Percentiles rank a stretch among this genome's conserved stretches.
phyloP scores from a whole-genome alignment of 805 yeast genomes.

The Candida sphagnicola region DNA sequence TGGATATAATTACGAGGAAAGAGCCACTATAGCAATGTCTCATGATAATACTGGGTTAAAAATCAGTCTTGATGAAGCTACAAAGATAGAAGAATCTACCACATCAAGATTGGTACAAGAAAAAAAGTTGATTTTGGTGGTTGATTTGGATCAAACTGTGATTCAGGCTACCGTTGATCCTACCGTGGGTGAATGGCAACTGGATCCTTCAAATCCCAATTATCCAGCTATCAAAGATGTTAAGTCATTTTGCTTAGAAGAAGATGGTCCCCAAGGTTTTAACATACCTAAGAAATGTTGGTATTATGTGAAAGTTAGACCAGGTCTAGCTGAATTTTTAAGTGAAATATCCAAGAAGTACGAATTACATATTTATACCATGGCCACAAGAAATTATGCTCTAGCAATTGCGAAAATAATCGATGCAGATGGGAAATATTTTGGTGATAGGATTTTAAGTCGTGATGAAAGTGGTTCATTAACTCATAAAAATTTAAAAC shows the following conservation, averaged over 20 bases:
- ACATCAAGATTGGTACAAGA: conserved; percentile 57
- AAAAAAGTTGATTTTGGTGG: conserved; percentile 79
- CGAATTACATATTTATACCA: conserved; percentile 93
- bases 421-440: conserved; percentile 82
- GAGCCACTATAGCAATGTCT: conserved; percentile 85
- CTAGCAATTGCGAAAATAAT: conserved; percentile 82
- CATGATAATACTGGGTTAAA: conserved; percentile 84
- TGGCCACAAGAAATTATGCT: conserved; percentile 97
- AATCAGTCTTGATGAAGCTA: conserved; percentile 84
- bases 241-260: conserved; percentile 69
- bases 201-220: conserved; percentile 80
- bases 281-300: conserved; percentile 54
- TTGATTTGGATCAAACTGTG: conserved; percentile 95
- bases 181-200: conserved; percentile 94
- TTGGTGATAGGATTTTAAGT: conserved; percentile 87
- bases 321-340: conserved; percentile 77
- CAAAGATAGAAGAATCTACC: conserved; percentile 67
- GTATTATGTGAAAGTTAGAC: conserved; percentile 91
- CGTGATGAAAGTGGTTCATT: conserved; percentile 93
- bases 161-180: conserved; percentile 98
- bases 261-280: conserved; percentile 65
- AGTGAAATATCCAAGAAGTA: conserved; percentile 58
- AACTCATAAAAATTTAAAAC: conserved; percentile 80
- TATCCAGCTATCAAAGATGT: conserved; percentile 84
- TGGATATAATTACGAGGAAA: conserved; percentile 60